Percentiles rank a stretch among this genome's conserved stretches.
Conservation (phyloP, 164 flowering plant species). For the Protea cynaroides region DNA sequence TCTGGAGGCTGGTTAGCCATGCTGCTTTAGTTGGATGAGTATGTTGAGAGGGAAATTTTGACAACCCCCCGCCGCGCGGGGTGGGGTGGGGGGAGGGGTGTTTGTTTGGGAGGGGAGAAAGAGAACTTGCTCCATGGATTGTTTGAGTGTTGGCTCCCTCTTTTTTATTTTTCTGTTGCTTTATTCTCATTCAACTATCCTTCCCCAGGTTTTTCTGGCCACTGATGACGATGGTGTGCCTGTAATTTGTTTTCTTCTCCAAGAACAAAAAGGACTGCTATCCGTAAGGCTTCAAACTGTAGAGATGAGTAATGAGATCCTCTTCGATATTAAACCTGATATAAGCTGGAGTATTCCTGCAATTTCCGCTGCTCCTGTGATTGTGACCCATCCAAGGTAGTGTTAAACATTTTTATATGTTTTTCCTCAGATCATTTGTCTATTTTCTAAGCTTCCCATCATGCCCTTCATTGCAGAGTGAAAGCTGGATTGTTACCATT, state of each 20-base stretch:
- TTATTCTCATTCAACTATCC: background rate
- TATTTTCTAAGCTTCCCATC: background rate
- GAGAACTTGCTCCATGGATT: too few relatives aligned
- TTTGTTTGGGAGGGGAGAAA: too few relatives aligned
- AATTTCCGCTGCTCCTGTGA: slow-evolving; percentile 76
- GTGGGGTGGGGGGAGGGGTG: too few relatives aligned
- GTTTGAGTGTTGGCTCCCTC: too few relatives aligned
- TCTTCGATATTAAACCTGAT: slow-evolving; percentile 74
- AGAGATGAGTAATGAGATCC: slow-evolving; percentile 54
- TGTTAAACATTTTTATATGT: background rate
- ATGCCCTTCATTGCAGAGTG: slow-evolving; percentile 39
- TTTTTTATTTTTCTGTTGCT: background rate
- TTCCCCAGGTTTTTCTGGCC: slow-evolving; percentile 76
- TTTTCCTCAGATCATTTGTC: background rate
- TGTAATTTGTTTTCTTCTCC: slow-evolving; percentile 76
- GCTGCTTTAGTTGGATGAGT: too few relatives aligned
- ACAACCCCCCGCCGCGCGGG: too few relatives aligned
- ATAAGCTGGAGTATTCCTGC: slow-evolving; percentile 86
- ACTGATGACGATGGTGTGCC: slow-evolving; percentile 84
- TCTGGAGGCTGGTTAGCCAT: too few relatives aligned
- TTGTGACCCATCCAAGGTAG: slow-evolving; percentile 84
- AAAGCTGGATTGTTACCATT: slow-evolving; percentile 61
- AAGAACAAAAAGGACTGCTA: slow-evolving; percentile 71
- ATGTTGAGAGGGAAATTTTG: too few relatives aligned
- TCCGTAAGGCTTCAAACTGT: slow-evolving; percentile 66